Base-by-base conservation (phyloP, 768 basidiomycete genomes). In the Tulasnella sp. region DNA sequence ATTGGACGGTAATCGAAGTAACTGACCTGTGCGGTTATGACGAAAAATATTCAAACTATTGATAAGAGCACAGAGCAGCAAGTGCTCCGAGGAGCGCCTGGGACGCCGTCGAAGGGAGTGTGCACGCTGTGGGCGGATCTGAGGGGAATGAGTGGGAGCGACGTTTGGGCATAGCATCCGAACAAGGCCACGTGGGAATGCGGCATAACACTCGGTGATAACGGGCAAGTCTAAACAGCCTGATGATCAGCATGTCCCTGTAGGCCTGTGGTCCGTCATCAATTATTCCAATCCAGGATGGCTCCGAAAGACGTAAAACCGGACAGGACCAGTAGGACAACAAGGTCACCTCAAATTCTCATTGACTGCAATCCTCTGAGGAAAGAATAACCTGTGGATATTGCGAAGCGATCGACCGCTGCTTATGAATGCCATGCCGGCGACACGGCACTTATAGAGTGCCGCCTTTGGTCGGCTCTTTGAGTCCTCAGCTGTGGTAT, bases 391-490 rank as follows among this genome's bases (percentile, higher is more conserved):
- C 82, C 84, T 0, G 77, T 80, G 42, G 79, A 79, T 20, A 78
- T 84, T n/a, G 83, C 81, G 0, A 74, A 72, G 83, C 82, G 2
- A 85, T 88, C 77, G 70, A 79, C 40, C 23, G 74, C 82, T 37
- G 81, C 80, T 2, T 89, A 87, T 79, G 80, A 85, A 0, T 91
- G 93, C 81, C 85, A 89, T 75, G 88, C 88, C 67, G 86, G 89
- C 35, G 81, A 80, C 7, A 92, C 92, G 9, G 85, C 83, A 6
- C 85, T 91, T 23, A 86, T 94, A 87, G 93, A 93, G 80, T 93
- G 88, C 44, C 81, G 92, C 92, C 3, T 93, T 92, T 82, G 92
- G 92, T n/a, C 88, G 26, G 74, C 46, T 48, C 88, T 79, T 92
- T 91, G 90, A 78, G 48, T 84, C 81, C 44, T 42, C 16, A 16